Base-by-base conservation (phyloP, 148 eudicot species). In the Chenopodium suecicum region DNA sequence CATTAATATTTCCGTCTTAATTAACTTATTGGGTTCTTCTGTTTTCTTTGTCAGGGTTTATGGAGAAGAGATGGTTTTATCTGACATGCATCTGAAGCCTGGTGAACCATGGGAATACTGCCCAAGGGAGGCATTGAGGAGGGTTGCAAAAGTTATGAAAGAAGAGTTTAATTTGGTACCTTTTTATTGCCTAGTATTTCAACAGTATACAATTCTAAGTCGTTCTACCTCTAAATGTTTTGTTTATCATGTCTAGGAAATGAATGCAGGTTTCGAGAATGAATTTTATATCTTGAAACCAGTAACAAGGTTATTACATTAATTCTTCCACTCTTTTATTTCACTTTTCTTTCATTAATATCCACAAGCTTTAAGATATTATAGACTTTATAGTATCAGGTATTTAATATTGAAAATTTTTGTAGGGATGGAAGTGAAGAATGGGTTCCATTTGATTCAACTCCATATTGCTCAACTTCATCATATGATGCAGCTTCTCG, bases 31-130 rank as follows among this genome's bases (percentile, higher is more conserved):
- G 48, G 31, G 46, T 48, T 71, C 22, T 52, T 37, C 27, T 74
- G 25, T 72, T 58, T 85, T 82, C 77, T 77, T 84, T 69, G 64
- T 80, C 87, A 97, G 99, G 99, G 79, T 84, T 75, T 82, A 87
- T 73, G 88, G 90, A 20, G 97, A 97, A 73, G 95, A 92, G 77
- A 97, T 97, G 98, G 98, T 94, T 84, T 84, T 97, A 80, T 93
- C 93, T 80, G 99, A 97, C 86, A 97, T 97, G 99, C 89, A 91
- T 81, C 75, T 89, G 46, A 91, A 70, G 87, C 97, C 97, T 60
- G 99, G 97, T 71, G 89, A 86, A 87, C 89, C 95, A 65, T 97
- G 98, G 98, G 98, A 97, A 76, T 94, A 91, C 80, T 97, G 99
- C 84, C 98, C 99, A 29, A 91, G 99, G 86, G 98, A 91, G 68